Percentiles rank a stretch among this genome's conserved stretches.
phyloP scores from a whole-genome alignment of 140 eudicot genomes.

The Bidens hawaiensis region DNA sequence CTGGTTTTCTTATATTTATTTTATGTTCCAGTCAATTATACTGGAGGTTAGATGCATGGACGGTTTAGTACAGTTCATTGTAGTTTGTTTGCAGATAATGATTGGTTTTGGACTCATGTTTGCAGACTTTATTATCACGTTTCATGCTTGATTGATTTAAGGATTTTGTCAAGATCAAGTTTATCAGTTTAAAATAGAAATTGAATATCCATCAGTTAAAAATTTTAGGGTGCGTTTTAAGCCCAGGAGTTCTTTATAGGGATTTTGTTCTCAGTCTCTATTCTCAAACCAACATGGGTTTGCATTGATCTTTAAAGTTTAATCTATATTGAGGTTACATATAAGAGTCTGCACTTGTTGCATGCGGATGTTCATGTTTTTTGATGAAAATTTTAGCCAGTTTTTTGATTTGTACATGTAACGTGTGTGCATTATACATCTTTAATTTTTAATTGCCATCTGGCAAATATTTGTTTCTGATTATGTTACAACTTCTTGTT shows the following conservation, averaged over 20 bases:
- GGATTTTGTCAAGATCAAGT: neutral
- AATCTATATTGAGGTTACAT: neutral
- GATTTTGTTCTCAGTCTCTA: neutral
- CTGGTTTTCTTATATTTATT: neutral
- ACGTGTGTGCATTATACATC: conserved; percentile 3
- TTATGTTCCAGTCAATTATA: no score
- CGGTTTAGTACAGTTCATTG: neutral
- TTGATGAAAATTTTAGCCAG: neutral
- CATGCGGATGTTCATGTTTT: neutral
- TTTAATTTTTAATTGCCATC: neutral
- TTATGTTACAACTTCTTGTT: neutral
- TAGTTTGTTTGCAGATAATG: neutral
- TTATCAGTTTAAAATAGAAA: neutral
- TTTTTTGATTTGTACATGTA: conserved; percentile 5
- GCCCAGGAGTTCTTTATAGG: neutral
- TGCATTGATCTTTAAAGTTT: neutral
- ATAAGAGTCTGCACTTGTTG: neutral
- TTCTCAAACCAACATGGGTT: neutral
- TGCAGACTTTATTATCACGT: neutral
- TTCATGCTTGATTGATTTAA: neutral
- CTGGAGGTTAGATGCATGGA: no score
- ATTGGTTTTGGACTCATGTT: neutral
- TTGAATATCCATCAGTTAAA: conserved; percentile 1
- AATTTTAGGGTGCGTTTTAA: neutral
- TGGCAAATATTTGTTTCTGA: neutral